phyloP scores from a whole-genome alignment of 129 eudicot genomes.

The Pulicaria dysenterica region DNA sequence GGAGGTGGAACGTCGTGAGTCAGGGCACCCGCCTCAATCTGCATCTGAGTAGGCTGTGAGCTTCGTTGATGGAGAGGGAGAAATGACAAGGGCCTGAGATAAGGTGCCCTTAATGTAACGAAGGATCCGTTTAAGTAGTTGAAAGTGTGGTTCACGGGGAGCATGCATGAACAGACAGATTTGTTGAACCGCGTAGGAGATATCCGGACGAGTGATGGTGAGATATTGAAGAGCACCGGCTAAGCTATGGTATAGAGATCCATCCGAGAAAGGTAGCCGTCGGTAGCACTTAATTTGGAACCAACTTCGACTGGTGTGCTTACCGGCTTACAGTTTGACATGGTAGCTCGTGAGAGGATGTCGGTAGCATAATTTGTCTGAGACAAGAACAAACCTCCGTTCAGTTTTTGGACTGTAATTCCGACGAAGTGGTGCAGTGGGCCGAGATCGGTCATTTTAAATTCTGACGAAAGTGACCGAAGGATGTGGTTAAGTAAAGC shows the following conservation, averaged over 20 bases:
- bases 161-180: too few species aligned
- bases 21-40: too few species aligned
- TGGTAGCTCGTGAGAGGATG: background rate
- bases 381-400: background rate
- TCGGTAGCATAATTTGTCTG: background rate
- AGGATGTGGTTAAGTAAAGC: too few species aligned
- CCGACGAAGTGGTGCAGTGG: too few species aligned
- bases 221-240: background rate
- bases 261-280: background rate
- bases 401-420: background rate
- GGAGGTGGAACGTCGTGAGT: too few species aligned
- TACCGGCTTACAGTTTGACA: background rate
- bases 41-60: background rate
- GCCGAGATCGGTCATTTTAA: too few species aligned
- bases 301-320: background rate
- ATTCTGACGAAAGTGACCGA: too few species aligned
- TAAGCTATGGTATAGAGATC: background rate
- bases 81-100: background rate
- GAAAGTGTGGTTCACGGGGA: background rate
- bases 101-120: background rate
- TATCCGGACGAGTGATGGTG: too few species aligned
- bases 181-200: too few species aligned
- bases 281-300: background rate
- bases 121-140: background rate
- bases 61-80: background rate